A percentile compares a stretch with the other conserved stretches of the same genome.
These are phyloP conservation scores for Sugiyamaella novakii DNA, from an alignment of 1,139 yeast genomes.

Conservation along the genomic window DNA sequence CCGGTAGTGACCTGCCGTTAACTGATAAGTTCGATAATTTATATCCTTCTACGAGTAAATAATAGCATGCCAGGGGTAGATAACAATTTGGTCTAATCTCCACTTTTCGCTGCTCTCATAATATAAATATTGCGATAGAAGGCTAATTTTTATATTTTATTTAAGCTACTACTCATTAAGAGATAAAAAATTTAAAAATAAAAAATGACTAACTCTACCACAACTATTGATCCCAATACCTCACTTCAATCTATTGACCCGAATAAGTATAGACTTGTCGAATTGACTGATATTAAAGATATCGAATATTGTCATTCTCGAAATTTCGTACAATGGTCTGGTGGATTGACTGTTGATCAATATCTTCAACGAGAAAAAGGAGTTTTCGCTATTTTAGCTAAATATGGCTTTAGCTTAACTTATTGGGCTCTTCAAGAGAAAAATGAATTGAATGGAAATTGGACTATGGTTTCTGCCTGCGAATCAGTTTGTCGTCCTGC, in stretches of 20 bases:
- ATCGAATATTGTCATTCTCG: slow-evolving; percentile 53
- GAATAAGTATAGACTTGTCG: slow-evolving; percentile 22
- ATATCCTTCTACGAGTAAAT: background rate
- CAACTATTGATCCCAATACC: background rate
- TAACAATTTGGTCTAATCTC: background rate
- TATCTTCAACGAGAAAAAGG: slow-evolving; percentile 38
- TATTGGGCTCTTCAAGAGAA: slow-evolving; percentile 37
- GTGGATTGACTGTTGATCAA: slow-evolving; percentile 34
- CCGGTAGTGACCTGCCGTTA: slow-evolving; percentile 17
- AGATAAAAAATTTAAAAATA: no score
- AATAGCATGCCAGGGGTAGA: slow-evolving; percentile 5
- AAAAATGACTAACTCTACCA: slow-evolving; percentile 13
- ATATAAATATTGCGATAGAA: no score
- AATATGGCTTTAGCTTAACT: slow-evolving; percentile 30
- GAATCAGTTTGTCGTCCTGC: slow-evolving; percentile 52
- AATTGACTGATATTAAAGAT: slow-evolving; percentile 44
- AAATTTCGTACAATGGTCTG: slow-evolving; percentile 57
- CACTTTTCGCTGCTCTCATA: background rate
- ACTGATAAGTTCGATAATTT: slow-evolving; percentile 12
- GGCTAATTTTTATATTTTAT: no score
- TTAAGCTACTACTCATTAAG: no score
- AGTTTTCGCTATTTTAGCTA: slow-evolving; percentile 27
- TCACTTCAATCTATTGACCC: slow-evolving; percentile 1
- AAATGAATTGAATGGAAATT: slow-evolving; percentile 21
- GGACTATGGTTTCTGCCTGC: slow-evolving; percentile 49